These are phyloP conservation scores for Kockovaella imperatae DNA, from an alignment of 768 basidiomycete genomes.

Conservation along the genomic window DNA sequence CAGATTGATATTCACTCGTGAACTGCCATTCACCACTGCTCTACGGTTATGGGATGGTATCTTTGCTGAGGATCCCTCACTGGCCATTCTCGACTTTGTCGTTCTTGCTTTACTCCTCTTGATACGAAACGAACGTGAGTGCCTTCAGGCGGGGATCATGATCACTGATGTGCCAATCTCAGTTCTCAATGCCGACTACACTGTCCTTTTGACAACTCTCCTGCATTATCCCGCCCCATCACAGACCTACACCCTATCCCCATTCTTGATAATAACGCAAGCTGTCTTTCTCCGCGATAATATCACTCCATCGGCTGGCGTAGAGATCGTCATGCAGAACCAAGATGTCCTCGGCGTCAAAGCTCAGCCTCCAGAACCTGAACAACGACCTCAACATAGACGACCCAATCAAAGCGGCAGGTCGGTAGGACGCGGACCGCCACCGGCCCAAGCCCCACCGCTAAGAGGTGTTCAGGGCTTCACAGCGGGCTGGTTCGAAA, in stretches of 20 bases:
- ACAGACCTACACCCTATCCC: slow-evolving; percentile 26
- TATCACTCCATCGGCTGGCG: slow-evolving; percentile 65
- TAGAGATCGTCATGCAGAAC: slow-evolving; percentile 75
- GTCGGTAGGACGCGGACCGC: slow-evolving; percentile 45
- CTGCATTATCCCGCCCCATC: slow-evolving; percentile 72
- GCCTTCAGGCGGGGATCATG: no score
- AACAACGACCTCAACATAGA: slow-evolving; percentile 1
- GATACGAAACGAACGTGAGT: slow-evolving; percentile 77
- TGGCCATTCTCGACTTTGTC: slow-evolving; percentile 74
- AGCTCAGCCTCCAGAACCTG: slow-evolving; percentile 53
- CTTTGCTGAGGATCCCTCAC: slow-evolving; percentile 74
- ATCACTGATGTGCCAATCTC: slow-evolving; percentile 6
- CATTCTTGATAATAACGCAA: slow-evolving; percentile 67
- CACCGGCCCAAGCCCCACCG: slow-evolving; percentile 4
- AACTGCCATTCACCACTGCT: slow-evolving; percentile 70
- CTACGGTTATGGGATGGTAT: slow-evolving; percentile 93
- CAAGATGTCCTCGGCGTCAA: slow-evolving; percentile 56
- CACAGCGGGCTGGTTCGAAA: slow-evolving; percentile 40
- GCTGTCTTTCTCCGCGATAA: slow-evolving; percentile 70
- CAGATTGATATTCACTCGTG: slow-evolving; percentile 83
- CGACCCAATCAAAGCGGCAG: no score
- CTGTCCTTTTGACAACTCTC: slow-evolving; percentile 69
- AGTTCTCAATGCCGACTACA: slow-evolving; percentile 87
- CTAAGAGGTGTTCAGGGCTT: slow-evolving; percentile 29
- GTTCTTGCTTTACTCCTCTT: slow-evolving; percentile 92